Base-by-base conservation (phyloP, 371 early-diverging fungal genomes). In the Capillidium heterosporum region DNA sequence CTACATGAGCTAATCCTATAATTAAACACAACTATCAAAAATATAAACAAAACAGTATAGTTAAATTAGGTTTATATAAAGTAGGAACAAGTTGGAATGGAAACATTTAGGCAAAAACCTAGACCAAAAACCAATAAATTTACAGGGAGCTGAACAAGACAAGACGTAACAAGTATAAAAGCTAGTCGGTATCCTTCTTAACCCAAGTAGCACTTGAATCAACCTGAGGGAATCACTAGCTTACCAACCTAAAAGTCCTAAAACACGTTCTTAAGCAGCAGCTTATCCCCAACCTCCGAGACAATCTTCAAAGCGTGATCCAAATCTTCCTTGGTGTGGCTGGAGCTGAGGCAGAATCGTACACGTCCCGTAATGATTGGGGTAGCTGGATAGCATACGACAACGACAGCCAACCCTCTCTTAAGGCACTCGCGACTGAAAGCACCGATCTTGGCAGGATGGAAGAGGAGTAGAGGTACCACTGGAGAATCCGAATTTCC, bases 351-450 rank as follows among this genome's bases (percentile, higher is more conserved):
- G 70, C 99, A 99, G 80, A 99, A 91, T 44, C 99, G 75, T 32
- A 92, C 97, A 46, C 99, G 77, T 4, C 89, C 86, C 19, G 90
- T 84, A 48, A 99, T 89, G 55, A 99, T 90, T n/a, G 98, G 91
- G 0, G 96, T 95, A 1, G 95, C 95, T 0, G 99, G 99, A 72
- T 95, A 97, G 19, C 95, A 95, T 3, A 99, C 99, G 1, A 99
- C 97, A 4, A 98, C 98, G 21, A 96, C 91, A 7, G 98, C 99
- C 59, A 99, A 78, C 47, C 89, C 89, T 32, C 94, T 80, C 60
- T 82, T 76, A 35, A 95, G 74, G 63, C 89, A 57, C 32, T 57
- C 57, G 15, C 46, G 46, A 15, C 44, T n/a, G 44, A 48, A 57
- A 17, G 48, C 57, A 13, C 28, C 47, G 24, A 99, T 87, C 72